Evolutionary conservation across 306 rosid species (phyloP), one percentile per base, ranked within the genome.

Genomic region (Alnus rubra): DNA sequence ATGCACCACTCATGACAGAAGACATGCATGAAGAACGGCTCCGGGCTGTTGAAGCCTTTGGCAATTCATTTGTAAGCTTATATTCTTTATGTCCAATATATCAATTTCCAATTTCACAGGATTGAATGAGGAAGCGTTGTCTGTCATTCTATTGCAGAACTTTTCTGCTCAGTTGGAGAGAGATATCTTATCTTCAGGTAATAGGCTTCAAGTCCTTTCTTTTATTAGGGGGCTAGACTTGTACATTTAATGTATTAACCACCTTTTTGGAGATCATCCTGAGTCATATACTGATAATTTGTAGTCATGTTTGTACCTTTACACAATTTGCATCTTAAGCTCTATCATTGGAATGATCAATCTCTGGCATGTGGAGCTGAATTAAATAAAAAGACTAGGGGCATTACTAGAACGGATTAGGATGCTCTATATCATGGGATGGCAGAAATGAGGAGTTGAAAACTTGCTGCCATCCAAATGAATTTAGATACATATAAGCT

Each of bases 11-110:
- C 45, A 90, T 92, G 98, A 95, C 98, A 53, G 98, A 95, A 86
- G 98, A 95, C 93, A 95, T 95, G 98, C 98, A 95, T 78, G 98
- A 95, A 86, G 98, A 95, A 82, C 89, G 98, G 77, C 97, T 95
- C 75, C 91, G 90, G 80, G 97, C 98, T 76, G 96, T 92, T 64
- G 98, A 95, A 86, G 93, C 92, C 80, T 84, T 86, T 48, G 92
- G 97, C 9, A 88, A 95, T 83, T 92, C 98, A 86, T 87, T 88
- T 81, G 98, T 95, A 89, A 92, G 98, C 81, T 81, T 81, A 39
- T 71, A 72, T 42, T 69, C 64, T 16, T 49, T 23, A n/a, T 49
- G 50, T 50, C 84, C 67, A 53, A 45, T 80, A 54, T 71, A 67
- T 70, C 8, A 11, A n/a, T 77, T 62, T 31, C 54, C 77, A 42